Percentiles rank a stretch among this genome's conserved stretches.
Evolutionary conservation across 495 filamentous ascomycete species (phyloP).

Genomic region (Annulohypoxylon maeteangense): DNA sequence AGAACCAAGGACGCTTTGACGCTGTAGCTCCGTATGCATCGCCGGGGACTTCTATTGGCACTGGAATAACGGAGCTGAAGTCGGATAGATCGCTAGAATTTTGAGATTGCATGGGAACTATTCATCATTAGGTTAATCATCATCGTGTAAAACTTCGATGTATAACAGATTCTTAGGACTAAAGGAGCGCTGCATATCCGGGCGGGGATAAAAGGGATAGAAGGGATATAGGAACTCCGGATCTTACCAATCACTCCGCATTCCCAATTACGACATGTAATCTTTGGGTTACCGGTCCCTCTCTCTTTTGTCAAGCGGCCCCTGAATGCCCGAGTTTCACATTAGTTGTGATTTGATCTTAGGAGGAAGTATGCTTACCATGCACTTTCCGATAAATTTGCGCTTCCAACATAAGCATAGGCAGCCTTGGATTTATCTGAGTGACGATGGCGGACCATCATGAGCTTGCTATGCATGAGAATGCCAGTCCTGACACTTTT

Average conservation of each 20-base stretch:
- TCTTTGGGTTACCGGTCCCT: conserved; percentile 68
- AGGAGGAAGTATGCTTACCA: conserved; percentile 67
- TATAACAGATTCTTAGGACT: neutral
- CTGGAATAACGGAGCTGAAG: conserved; percentile 69
- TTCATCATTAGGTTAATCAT: conserved; percentile 15
- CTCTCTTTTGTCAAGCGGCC: conserved; percentile 78
- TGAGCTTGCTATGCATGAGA: conserved; percentile 90
- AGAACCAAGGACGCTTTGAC: conserved; percentile 47
- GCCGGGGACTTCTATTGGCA: conserved; percentile 69
- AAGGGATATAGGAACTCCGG: conserved; percentile 33
- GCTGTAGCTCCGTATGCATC: conserved; percentile 43
- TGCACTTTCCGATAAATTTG: conserved; percentile 90
- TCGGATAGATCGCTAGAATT: conserved; percentile 52
- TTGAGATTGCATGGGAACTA: conserved; percentile 25
- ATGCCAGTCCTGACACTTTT: conserved; percentile 71
- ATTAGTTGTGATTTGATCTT: conserved; percentile 25
- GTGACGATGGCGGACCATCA: conserved; percentile 67
- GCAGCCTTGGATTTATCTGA: conserved; percentile 40
- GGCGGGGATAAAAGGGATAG: conserved; percentile 1
- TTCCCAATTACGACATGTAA: conserved; percentile 95
- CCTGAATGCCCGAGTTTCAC: conserved; percentile 52
- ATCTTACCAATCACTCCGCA: conserved; percentile 76
- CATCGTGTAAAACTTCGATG: neutral
- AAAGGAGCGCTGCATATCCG: neutral
- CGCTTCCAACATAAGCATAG: conserved; percentile 92